phyloP scores from a whole-genome alignment of 768 basidiomycete species.

The Russula abietina region DNA sequence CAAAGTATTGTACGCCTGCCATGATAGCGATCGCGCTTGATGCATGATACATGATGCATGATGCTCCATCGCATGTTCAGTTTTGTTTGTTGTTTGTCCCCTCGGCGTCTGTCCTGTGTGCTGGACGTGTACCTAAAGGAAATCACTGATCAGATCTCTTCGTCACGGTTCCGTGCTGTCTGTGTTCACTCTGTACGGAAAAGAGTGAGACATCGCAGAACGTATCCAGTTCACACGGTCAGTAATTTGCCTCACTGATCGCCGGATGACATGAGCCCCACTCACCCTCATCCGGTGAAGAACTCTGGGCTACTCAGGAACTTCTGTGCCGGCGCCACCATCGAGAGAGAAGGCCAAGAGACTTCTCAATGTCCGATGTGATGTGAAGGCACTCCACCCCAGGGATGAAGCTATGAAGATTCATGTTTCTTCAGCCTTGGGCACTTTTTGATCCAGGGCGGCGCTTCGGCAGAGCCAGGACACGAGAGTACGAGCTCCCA shows the following conservation, averaged over 20 bases:
- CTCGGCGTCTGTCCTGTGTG: constrained; percentile 13
- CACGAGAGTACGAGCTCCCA: constrained; percentile 5
- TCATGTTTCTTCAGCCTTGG: constrained; percentile 35
- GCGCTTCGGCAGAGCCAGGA: background rate
- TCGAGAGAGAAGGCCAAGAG: constrained; percentile 44
- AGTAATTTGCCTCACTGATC: constrained; percentile 48
- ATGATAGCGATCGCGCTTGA: no score
- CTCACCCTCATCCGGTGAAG: constrained; percentile 38
- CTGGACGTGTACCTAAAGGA: constrained; percentile 2
- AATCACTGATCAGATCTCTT: constrained; percentile 43
- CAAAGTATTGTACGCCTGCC: no score
- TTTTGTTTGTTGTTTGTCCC: no score
- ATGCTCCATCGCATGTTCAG: constrained; percentile 35
- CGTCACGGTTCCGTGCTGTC: background rate
- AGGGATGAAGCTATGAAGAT: constrained; percentile 11
- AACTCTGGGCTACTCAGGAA: constrained; percentile 27
- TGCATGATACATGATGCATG: no score
- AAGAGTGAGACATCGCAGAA: background rate
- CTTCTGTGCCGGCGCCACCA: constrained; percentile 27
- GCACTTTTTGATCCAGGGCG: constrained; percentile 24
- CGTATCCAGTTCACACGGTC: constrained; percentile 54
- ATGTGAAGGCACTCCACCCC: constrained; percentile 36
- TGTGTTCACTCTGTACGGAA: background rate
- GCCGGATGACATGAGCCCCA: constrained; percentile 41
- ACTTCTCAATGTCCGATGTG: constrained; percentile 32